These are phyloP conservation scores for Naganishia sp. DNA, from an alignment of 1,284 basidiomycete species.

Conservation along the genomic window DNA sequence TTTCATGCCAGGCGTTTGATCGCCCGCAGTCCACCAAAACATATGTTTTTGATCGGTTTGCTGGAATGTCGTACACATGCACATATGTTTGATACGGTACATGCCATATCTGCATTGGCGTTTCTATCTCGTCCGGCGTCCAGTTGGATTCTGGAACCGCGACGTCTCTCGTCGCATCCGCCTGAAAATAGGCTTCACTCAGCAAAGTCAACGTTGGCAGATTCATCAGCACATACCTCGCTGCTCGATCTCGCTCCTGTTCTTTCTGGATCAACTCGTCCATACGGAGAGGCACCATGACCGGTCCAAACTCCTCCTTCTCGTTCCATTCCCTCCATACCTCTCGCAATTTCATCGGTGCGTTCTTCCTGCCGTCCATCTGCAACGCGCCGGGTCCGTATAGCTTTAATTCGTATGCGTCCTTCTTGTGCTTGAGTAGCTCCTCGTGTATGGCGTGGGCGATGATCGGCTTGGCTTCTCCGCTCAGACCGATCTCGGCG, in stretches of 20 bases:
- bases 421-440: conserved; percentile 88
- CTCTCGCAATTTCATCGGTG: conserved; percentile 78
- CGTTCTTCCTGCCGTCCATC: conserved; percentile 56
- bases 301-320: conserved; percentile 85
- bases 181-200: not conserved
- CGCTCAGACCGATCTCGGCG: conserved; percentile 80
- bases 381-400: conserved; percentile 62
- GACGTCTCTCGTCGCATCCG: conserved; percentile 21
- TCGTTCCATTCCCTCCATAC: conserved; percentile 96
- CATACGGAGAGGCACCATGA: conserved; percentile 77
- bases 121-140: conserved; percentile 8
- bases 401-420: conserved; percentile 89
- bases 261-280: conserved; percentile 84
- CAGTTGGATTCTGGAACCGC: conserved; percentile 20
- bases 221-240: conserved; percentile 51
- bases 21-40: no score
- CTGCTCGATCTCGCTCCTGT: conserved; percentile 74
- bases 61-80: no score
- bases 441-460: conserved; percentile 94
- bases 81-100: no score
- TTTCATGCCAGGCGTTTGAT: no score
- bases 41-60: no score
- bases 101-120: no score
- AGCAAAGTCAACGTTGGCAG: not conserved
- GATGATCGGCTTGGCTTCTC: conserved; percentile 83